Base-by-base conservation (phyloP, 352 stramenopile genomes). In the Pythium dissimile region DNA sequence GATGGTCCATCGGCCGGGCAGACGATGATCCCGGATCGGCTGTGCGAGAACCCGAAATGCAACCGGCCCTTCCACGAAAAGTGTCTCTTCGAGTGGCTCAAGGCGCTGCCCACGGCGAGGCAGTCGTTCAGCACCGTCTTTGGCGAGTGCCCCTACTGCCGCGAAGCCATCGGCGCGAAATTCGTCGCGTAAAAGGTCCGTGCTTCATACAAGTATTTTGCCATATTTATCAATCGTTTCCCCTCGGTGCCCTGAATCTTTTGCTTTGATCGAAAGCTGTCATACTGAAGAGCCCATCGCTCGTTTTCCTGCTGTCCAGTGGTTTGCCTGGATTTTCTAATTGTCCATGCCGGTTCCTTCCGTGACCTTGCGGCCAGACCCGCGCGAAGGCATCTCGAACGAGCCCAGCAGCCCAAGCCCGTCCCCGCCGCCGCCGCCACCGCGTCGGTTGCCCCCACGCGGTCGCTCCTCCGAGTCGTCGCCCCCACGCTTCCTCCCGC, bases 111-210 rank as follows among this genome's bases (percentile, higher is more conserved):
- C 1, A 94, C 81, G 8, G 89, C 84, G n/a, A 81, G 89, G 2
- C 81, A 94, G 54, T 95, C 88, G 18, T 96, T 96, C 57, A 86
- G 89, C 64, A 95, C 84, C 1, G 82, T 95, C 37, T 96, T 97
- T 59, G 89, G 88, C 16, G 74, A 92, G 53, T 97, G 89, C 45
- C 89, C 88, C 2, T 96, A 97, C 66, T 97, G 88, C 58, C 76
- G 85, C 24, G 88, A 94, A 57, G 68, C 79, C 21, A 96, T 97
- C 38, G 91, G 80, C 57, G 80, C 86, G 52, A 91, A 87, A 52
- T 81, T 86, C 30, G 44, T 84, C 16, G 48, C 63, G 20, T 70
- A 69, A 49, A 26, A 28, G 12, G 12, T n/a, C 3, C 1, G 18
- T 15, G 21, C n/a, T 27, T 16, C 1, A 24, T 41, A 31, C 26